These are phyloP conservation scores for Fusarium verticillioides DNA, from an alignment of 2,329 filamentous ascomycete species.

Conservation along the genomic window DNA sequence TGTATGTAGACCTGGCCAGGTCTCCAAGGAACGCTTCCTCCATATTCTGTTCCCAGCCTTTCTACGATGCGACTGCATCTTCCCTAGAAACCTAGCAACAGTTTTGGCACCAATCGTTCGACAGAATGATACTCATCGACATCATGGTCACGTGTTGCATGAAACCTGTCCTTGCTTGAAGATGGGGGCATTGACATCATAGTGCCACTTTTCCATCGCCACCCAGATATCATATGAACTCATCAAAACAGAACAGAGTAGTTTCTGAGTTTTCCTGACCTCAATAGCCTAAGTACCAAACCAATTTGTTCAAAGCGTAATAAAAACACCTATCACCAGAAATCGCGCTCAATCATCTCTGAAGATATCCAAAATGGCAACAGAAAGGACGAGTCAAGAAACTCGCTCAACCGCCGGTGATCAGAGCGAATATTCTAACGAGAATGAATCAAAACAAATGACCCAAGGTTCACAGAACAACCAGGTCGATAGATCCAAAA, in stretches of 20 bases:
- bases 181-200: neutral
- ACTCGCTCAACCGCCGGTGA: neutral
- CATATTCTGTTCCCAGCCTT: rapidly evolving
- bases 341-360: rapidly evolving
- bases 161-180: neutral
- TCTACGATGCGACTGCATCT: rapidly evolving
- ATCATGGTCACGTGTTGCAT: neutral
- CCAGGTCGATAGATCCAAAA: rapidly evolving
- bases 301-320: too few relatives aligned
- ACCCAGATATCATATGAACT: neutral
- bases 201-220: slow-evolving; percentile 1
- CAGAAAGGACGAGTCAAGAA: neutral
- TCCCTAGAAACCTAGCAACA: neutral
- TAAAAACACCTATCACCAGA: rapidly evolving
- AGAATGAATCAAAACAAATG: neutral
- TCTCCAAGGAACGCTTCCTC: neutral
- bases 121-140: neutral
- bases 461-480: neutral
- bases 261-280: neutral
- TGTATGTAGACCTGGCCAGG: too few relatives aligned
- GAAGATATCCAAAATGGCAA: neutral
- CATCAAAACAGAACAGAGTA: neutral
- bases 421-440: neutral
- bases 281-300: neutral
- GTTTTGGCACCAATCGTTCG: neutral